Evolutionary conservation across 2,329 filamentous ascomycete genomes (phyloP).

Genomic region (Corynespora cassiicola): DNA sequence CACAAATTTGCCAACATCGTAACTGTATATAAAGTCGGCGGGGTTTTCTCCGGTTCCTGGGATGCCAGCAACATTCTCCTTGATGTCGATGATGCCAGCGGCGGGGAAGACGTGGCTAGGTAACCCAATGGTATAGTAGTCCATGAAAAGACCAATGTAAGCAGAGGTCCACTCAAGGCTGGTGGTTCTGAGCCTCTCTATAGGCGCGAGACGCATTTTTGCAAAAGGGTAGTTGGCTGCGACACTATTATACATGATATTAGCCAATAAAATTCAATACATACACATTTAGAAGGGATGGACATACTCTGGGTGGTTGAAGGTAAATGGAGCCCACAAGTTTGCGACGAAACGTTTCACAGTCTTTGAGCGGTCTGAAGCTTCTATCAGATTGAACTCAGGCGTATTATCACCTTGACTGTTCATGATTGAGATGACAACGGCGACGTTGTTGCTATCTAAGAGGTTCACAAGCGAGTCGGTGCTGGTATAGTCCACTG

Average conservation of each 20-base stretch:
- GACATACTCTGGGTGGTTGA: no score
- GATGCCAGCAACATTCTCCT: slow-evolving; percentile 49
- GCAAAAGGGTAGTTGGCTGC: no score
- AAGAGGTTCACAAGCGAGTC: slow-evolving; percentile 30
- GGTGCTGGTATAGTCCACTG: slow-evolving; percentile 41
- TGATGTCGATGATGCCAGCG: slow-evolving; percentile 14
- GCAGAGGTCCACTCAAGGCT: slow-evolving; percentile 29
- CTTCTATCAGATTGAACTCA: slow-evolving; percentile 54
- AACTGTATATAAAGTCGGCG: slow-evolving; percentile 56
- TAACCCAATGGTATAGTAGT: slow-evolving; percentile 27
- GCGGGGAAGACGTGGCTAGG: slow-evolving; percentile 9
- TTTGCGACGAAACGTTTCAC: slow-evolving; percentile 53
- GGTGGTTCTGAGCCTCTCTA: no score
- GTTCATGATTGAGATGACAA: slow-evolving; percentile 49
- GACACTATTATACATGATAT: no score
- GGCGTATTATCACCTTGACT: slow-evolving; percentile 24
- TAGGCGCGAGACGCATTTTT: no score
- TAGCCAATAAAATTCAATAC: no score
- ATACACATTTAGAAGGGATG: no score
- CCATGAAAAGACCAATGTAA: slow-evolving; percentile 31
- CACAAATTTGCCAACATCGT: slow-evolving; percentile 57
- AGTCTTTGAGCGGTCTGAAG: slow-evolving; percentile 46
- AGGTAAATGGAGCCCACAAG: no score
- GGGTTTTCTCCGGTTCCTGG: slow-evolving; percentile 55
- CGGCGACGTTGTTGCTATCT: slow-evolving; percentile 50